Base-by-base conservation (phyloP, 768 basidiomycete species). In the Pulveroboletus sp. region DNA sequence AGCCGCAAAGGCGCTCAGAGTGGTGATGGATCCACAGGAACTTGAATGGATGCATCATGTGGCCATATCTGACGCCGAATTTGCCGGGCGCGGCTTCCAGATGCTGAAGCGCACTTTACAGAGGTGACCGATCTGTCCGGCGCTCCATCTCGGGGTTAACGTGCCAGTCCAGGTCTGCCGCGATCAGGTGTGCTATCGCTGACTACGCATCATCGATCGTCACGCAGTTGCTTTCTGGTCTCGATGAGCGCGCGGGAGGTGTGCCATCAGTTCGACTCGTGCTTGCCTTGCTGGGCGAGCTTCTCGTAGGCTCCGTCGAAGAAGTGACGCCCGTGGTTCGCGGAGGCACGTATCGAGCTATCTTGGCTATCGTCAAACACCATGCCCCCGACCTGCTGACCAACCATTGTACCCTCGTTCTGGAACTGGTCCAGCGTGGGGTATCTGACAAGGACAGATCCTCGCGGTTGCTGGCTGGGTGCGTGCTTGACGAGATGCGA, bases 381-480 rank as follows among this genome's bases (percentile, higher is more conserved):
- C 72, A 77, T 55, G 60, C 60, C 9, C 43, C 27, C 4, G 47
- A 50, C 8, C 46, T 72, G 29, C 61, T 67, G 25, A 55, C 63
- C 12, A 61, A 66, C 2, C 52, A 63, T 19, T 49, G 71, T n/a
- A 65, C 69, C 5, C 52, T 66, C 27, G 53, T 70, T 4, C 50
- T 65, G 7, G 65, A 76, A 21, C 54, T 80, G 6, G 60, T 81
- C 8, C 70, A 75, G 43, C 66, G 65, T 19, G 84, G 81, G 4
- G 62, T 87, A 51, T 69, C 60, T 10, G 77, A 85, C 53, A 64
- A 60, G 33, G 77, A 85, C 52, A 74, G 88, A 47, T 75, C 72
- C 35, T 78, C 83, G 19, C 77, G 88, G 32, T 61, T 90, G 14
- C 70, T 74, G 52, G 84, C 88, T 43, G 89, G 88, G 88, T 90